phyloP scores from a whole-genome alignment of 495 filamentous ascomycete genomes.

The Penicillium verhagenii region DNA sequence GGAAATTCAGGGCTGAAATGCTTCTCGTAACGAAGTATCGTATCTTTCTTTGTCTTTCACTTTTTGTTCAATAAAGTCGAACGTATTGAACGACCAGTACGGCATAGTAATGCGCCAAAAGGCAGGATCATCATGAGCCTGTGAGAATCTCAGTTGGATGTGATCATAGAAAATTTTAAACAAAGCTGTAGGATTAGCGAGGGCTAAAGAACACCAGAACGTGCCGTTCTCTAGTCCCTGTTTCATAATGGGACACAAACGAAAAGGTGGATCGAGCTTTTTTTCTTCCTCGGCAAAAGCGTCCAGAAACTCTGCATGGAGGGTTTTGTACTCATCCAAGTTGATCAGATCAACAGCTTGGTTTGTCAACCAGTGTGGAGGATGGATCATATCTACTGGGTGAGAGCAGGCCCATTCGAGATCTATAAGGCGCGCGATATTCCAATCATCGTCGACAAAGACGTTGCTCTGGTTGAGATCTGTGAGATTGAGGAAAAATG shows the following conservation, averaged over 20 bases:
- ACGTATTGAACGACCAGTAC: not conserved
- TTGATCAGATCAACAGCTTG: conserved; percentile 23
- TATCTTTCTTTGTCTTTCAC: not conserved
- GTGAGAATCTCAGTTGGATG: conserved; percentile 23
- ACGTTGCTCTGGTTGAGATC: conserved; percentile 30
- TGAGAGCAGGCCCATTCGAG: conserved; percentile 39
- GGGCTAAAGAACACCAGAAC: conserved; percentile 28
- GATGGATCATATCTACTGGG: conserved; percentile 32
- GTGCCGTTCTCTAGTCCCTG: conserved; percentile 19
- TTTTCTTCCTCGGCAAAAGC: conserved; percentile 17
- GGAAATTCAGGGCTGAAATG: too few relatives aligned
- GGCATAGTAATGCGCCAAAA: not conserved
- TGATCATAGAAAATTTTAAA: conserved; percentile 25
- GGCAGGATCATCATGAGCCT: not conserved
- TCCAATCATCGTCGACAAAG: conserved; percentile 23
- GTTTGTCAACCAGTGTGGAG: conserved; percentile 35
- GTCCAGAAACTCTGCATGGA: conserved; percentile 7
- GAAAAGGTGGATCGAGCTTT: not conserved
- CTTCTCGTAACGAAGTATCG: too few relatives aligned
- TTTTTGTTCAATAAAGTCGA: not conserved
- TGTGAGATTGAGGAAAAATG: conserved; percentile 20
- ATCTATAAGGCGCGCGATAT: conserved; percentile 31
- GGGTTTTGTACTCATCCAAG: conserved; percentile 12
- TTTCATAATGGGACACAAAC: conserved; percentile 16
- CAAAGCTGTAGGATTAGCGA: conserved; percentile 18